Evolutionary conservation across 2,329 filamentous ascomycete species (phyloP).

Genomic region (Sclerotinia trifoliorum): DNA sequence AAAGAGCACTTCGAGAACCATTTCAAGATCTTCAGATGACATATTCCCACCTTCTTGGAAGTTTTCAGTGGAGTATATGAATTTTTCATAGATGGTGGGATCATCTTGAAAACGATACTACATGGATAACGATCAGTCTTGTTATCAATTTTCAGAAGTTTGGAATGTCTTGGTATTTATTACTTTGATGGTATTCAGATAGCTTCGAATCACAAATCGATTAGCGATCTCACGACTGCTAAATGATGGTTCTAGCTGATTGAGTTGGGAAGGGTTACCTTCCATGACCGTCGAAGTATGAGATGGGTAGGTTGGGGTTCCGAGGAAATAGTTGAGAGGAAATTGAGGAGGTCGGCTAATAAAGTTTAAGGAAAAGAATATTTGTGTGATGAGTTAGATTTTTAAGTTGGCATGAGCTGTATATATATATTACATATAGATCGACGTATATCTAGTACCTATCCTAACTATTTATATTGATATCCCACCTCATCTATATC

Average conservation of each 20-base stretch:
- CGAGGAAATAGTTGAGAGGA: not conserved
- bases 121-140: not conserved
- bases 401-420: not conserved
- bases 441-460: not conserved
- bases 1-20: not conserved
- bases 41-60: not conserved
- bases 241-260: not conserved
- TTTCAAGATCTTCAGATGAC: not conserved
- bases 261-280: not conserved
- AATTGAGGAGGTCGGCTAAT: not conserved
- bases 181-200: not conserved
- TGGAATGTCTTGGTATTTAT: not conserved
- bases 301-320: not conserved
- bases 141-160: too few relatives aligned
- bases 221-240: not conserved
- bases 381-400: not conserved
- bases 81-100: not conserved
- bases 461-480: not conserved
- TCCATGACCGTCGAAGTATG: not conserved
- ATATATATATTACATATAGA: too few relatives aligned
- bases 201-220: not conserved
- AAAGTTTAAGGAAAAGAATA: too few relatives aligned
- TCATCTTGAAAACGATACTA: not conserved
- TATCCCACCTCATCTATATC: not conserved
- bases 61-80: not conserved